Conservation (phyloP, 345 rosid species). For the Gossypium turneri region DNA sequence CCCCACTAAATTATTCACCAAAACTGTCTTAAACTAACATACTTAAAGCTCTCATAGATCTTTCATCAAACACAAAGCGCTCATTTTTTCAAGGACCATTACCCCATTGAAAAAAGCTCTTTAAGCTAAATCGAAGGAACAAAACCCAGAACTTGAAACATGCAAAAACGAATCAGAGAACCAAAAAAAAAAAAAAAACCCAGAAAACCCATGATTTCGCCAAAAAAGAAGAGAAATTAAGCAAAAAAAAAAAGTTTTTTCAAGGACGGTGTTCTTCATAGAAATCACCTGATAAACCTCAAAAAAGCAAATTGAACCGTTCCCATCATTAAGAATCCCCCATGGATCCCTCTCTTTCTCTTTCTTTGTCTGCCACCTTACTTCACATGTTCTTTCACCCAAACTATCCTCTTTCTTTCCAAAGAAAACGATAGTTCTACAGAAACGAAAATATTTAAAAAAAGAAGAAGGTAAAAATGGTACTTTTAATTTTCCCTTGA, state of each 20-base stretch:
- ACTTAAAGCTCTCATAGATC: conserved; percentile 25
- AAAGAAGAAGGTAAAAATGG: too few relatives aligned
- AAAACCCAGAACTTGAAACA: conserved; percentile 18
- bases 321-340: conserved; percentile 28
- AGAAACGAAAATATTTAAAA: too few relatives aligned
- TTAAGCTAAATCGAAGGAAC: not conserved
- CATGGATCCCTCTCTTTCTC: conserved; percentile 28
- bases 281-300: conserved; percentile 34
- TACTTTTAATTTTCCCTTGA: too few relatives aligned
- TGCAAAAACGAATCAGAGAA: not conserved
- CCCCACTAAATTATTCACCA: conserved; percentile 24
- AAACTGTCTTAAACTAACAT: conserved; percentile 19
- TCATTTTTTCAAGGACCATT: not conserved
- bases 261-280: conserved; percentile 5
- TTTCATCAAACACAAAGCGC: conserved; percentile 12
- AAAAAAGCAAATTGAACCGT: conserved; percentile 37
- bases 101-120: not conserved
- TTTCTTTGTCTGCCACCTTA: conserved; percentile 25
- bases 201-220: conserved; percentile 2
- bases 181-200: not conserved
- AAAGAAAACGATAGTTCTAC: conserved; percentile 34
- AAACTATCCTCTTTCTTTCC: conserved; percentile 32
- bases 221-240: conserved; percentile 14
- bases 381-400: conserved; percentile 54
- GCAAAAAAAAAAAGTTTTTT: conserved; percentile 11